These are phyloP conservation scores for Phialocephala sp. DNA, from an alignment of 2,329 filamentous ascomycete species.

Conservation along the genomic window DNA sequence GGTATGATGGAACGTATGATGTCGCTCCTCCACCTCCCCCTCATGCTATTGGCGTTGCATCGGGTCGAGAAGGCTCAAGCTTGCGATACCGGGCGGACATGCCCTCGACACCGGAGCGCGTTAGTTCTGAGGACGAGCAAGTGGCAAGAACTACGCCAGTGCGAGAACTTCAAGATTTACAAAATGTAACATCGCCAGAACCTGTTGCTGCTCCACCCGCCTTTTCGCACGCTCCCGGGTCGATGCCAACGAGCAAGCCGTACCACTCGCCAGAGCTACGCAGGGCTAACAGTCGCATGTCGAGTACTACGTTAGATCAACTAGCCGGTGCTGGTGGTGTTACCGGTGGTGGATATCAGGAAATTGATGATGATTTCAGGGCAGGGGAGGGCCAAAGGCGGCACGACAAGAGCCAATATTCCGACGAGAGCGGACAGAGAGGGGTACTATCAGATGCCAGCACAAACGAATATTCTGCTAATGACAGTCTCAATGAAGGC, in stretches of 20 bases:
- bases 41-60: conserved; percentile 30
- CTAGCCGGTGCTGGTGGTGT: conserved; percentile 72
- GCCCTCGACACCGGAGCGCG: conserved; percentile 55
- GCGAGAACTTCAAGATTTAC: conserved; percentile 60
- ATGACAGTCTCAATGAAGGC: conserved; percentile 43
- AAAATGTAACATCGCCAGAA: conserved; percentile 65
- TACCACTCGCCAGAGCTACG: conserved; percentile 79
- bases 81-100: conserved; percentile 52
- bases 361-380: conserved; percentile 41
- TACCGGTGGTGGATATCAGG: conserved; percentile 44
- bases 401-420: conserved; percentile 32
- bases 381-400: conserved; percentile 34
- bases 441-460: conserved; percentile 46
- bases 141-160: conserved; percentile 48
- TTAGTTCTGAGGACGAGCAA: conserved; percentile 63
- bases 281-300: conserved; percentile 83
- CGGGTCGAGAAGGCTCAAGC: conserved; percentile 38
- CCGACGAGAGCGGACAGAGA: conserved; percentile 46
- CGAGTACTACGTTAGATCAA: conserved; percentile 79
- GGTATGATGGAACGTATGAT: conserved; percentile 39
- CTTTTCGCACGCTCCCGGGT: conserved; percentile 76
- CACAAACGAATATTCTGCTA: conserved; percentile 44
- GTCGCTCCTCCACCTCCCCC: conserved; percentile 37
- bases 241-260: conserved; percentile 71
- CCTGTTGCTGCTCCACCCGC: conserved; percentile 80